Evolutionary conservation across 768 basidiomycete genomes (phyloP).

Genomic region (Suillus subaureus): DNA sequence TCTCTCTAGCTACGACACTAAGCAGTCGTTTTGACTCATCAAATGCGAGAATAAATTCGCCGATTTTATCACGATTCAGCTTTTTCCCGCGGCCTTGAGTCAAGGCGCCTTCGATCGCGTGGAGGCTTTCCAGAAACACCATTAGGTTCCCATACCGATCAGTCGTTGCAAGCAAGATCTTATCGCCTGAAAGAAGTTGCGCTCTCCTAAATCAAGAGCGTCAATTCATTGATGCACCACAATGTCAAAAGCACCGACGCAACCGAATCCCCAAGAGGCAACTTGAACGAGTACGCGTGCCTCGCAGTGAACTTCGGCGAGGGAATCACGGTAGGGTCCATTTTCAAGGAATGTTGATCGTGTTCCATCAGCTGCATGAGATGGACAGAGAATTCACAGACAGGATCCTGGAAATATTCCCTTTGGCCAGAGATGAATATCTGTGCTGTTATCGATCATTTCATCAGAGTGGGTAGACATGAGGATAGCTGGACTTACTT

Average conservation of each 20-base stretch:
- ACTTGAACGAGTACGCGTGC: constrained; percentile 17
- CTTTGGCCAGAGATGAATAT: constrained; percentile 19
- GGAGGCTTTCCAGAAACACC: constrained; percentile 42
- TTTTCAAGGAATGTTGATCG: constrained; percentile 30
- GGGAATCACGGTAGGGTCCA: constrained; percentile 25
- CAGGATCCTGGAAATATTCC: constrained; percentile 24
- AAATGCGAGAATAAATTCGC: constrained; percentile 47
- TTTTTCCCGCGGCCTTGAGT: constrained; percentile 26
- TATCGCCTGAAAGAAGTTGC: constrained; percentile 46
- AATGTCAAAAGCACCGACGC: background rate
- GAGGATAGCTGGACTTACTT: background rate
- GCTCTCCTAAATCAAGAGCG: constrained; percentile 25
- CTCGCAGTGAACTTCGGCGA: constrained; percentile 20
- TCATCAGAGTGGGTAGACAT: background rate
- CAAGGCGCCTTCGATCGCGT: constrained; percentile 36
- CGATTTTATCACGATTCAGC: constrained; percentile 49
- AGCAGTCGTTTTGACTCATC: constrained; percentile 55
- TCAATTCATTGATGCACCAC: background rate
- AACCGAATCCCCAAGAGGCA: constrained; percentile 23
- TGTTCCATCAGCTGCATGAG: constrained; percentile 29
- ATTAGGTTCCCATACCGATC: constrained; percentile 35
- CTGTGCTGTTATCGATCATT: background rate
- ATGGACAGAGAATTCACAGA: constrained; percentile 24
- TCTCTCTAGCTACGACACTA: constrained; percentile 45
- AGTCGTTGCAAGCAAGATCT: constrained; percentile 44